Base-by-base conservation (phyloP, 768 basidiomycete genomes). In the Mycena crocata region DNA sequence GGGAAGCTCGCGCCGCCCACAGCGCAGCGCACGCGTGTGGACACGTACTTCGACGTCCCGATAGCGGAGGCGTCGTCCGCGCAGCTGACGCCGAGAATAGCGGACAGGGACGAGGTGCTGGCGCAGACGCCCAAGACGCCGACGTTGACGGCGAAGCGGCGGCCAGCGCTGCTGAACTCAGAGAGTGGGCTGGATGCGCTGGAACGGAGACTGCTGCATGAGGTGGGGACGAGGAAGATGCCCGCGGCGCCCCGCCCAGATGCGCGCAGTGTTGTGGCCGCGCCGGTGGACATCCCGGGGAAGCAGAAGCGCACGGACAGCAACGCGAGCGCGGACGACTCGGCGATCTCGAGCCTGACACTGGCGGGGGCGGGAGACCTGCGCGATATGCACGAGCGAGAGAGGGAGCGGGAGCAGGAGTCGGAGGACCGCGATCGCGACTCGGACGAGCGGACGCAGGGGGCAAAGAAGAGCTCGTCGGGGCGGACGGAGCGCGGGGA, bases 181-280 rank as follows among this genome's bases (percentile, higher is more conserved):
- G 87, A 87, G 70, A 88, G 82, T 54, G 92, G 92, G 12, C 78
- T 94, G 4, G 92, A 94, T 68, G 92, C 89, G 4, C 78, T 94
- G 10, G 93, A 94, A 73, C 82, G 87, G 51, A 81, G 88, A 56
- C 79, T 94, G 5, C 77, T 91, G 1, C 88, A 87, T 0, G 88
- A 93, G 71, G 92, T 94, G 9, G 93, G 93, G 30, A 93, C 92
- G 23, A 83, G 89, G 54, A 86, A 86, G 72, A 62, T 80, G 7
- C 68, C 72, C 13, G 74, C 69, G 34, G 75, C 79, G 39, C 69
- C 73, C 57, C 67, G 71, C 24, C 76, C 79, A 9, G 79, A 80
- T 65, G 79, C 78, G 26, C 70, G 81, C 61, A 74, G 72, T 54
- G 74, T 83, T 8, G 60, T 77, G 30, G 74, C 72, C 19, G 69